These are phyloP conservation scores for Acanthamoeba sp. DNA, from an alignment of 208 protist genomes.

Conservation along the genomic window DNA sequence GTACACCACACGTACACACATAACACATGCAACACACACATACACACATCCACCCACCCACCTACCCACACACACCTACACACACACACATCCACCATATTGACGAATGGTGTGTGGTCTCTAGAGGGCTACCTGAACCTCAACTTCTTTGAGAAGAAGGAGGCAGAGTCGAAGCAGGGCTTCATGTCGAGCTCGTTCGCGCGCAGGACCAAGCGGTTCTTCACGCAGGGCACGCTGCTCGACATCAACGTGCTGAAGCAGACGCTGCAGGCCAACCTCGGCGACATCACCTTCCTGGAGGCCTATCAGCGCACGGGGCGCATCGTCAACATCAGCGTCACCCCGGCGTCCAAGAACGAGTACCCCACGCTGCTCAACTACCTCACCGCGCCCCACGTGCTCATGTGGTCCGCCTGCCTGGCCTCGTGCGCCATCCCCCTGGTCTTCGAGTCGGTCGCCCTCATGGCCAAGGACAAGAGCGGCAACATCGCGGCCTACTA, in stretches of 20 bases:
- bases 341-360: constrained; percentile 60
- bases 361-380: constrained; percentile 85
- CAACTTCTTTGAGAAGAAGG: constrained; percentile 63
- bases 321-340: constrained; percentile 84
- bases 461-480: constrained; percentile 78
- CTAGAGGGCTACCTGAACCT: constrained; percentile 6
- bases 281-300: constrained; percentile 77
- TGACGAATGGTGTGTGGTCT: neutral
- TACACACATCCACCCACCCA: neutral
- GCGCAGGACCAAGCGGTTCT: constrained; percentile 66
- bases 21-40: neutral
- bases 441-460: constrained; percentile 80
- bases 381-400: constrained; percentile 85
- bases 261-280: constrained; percentile 60
- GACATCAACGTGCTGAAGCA: constrained; percentile 76
- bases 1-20: neutral
- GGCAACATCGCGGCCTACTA: constrained; percentile 38
- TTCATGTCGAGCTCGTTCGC: constrained; percentile 30
- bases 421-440: constrained; percentile 79
- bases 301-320: constrained; percentile 83
- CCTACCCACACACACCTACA: neutral
- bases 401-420: constrained; percentile 77
- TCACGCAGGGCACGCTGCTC: constrained; percentile 61
- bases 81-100: neutral
- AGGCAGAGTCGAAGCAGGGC: constrained; percentile 33